Conservation (phyloP, 2,329 filamentous ascomycete genomes). For the Colletotrichum sp. region DNA sequence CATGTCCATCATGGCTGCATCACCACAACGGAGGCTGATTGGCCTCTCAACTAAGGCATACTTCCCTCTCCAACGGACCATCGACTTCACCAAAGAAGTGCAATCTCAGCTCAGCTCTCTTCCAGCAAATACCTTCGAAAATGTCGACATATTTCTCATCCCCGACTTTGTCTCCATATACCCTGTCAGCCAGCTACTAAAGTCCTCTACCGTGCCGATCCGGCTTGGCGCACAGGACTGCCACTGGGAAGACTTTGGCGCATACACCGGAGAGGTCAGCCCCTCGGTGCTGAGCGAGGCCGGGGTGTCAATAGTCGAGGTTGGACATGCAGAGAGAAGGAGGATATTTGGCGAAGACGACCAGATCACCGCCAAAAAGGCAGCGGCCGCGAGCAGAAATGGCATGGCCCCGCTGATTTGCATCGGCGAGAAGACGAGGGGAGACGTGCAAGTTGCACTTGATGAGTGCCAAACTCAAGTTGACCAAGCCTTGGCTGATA, state of each 20-base stretch:
- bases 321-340: conserved; percentile 82
- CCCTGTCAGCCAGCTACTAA: conserved; percentile 54
- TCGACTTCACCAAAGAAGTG: conserved; percentile 57
- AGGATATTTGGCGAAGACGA: conserved; percentile 79
- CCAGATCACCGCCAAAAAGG: conserved; percentile 69
- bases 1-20: not conserved
- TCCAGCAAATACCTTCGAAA: conserved; percentile 27
- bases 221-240: conserved; percentile 74
- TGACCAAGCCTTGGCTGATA: conserved; percentile 62
- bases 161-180: conserved; percentile 77
- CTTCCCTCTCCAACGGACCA: conserved; percentile 71
- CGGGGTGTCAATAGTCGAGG: conserved; percentile 75
- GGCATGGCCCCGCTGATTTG: conserved; percentile 81
- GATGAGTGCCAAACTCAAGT: conserved; percentile 72
- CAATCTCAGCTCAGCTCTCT: conserved; percentile 48
- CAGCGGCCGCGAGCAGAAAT: conserved; percentile 69
- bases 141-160: conserved; percentile 75
- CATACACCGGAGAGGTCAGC: conserved; percentile 81
- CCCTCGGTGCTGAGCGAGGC: conserved; percentile 69
- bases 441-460: conserved; percentile 62
- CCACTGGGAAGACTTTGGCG: conserved; percentile 71
- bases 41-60: conserved; percentile 83
- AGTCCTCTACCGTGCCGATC: conserved; percentile 55
- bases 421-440: conserved; percentile 71
- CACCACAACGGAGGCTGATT: conserved; percentile 60